phyloP scores from a whole-genome alignment of 225 moss, liverwort and hornwort genomes.

The Sphagnum contortum region DNA sequence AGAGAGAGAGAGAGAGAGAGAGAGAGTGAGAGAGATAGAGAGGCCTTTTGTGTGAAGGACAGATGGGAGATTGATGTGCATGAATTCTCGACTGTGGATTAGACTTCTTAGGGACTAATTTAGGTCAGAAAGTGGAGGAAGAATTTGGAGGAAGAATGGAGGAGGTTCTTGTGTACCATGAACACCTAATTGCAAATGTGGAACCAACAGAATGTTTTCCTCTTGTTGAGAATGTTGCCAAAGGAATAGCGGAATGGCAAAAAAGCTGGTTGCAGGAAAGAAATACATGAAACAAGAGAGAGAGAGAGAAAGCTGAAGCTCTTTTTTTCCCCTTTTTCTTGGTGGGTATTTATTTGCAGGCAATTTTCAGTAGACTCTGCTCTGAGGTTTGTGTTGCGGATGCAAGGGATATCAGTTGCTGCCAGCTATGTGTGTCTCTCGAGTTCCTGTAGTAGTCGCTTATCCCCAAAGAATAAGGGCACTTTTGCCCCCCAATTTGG shows the following conservation, averaged over 20 bases:
- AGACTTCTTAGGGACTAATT: too few species aligned
- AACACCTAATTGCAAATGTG: too few species aligned
- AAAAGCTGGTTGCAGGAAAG: not conserved
- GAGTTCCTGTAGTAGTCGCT: constrained; percentile 10
- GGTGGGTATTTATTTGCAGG: constrained; percentile 3
- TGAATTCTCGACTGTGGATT: too few species aligned
- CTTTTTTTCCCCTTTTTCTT: not conserved
- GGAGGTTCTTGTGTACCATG: too few species aligned
- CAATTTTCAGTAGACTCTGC: constrained; percentile 12
- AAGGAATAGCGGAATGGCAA: not conserved
- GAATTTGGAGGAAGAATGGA: too few species aligned
- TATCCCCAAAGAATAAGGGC: constrained; percentile 32
- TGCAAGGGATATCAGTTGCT: constrained; percentile 19
- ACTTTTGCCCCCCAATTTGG: constrained; percentile 28
- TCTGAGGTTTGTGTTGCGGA: constrained; percentile 8
- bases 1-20: too few species aligned
- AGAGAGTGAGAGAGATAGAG: too few species aligned
- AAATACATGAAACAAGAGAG: not conserved
- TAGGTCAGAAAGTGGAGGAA: too few species aligned
- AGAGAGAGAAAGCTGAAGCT: not conserved
- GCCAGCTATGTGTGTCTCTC: constrained; percentile 30
- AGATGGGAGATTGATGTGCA: too few species aligned
- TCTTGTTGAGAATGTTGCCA: not conserved
- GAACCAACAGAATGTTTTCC: too few species aligned
- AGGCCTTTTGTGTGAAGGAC: too few species aligned